phyloP scores from a whole-genome alignment of 805 yeast genomes.

The Wickerhamomyces strasburgensis region DNA sequence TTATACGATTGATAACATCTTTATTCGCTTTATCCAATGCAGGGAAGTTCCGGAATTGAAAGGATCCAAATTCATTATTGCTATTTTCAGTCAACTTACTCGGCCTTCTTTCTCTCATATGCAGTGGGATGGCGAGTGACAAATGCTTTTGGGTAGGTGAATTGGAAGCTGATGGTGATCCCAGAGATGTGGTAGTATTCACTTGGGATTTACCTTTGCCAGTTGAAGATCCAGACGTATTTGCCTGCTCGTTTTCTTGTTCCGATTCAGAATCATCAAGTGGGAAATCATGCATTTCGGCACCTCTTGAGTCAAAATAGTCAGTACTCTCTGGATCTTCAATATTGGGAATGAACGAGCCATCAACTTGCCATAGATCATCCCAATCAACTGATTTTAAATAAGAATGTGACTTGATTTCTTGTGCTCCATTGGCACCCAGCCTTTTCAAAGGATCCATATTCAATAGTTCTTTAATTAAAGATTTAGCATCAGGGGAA shows the following conservation, averaged over 20 bases:
- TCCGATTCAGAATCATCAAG: slow-evolving; percentile 26
- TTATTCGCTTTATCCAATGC: slow-evolving; percentile 92
- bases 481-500: slow-evolving; percentile 65
- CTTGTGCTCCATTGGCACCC: slow-evolving; percentile 75
- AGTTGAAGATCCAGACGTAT: slow-evolving; percentile 4
- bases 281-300: slow-evolving; percentile 61
- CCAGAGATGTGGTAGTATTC: slow-evolving; percentile 19
- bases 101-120: slow-evolving; percentile 65
- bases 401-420: slow-evolving; percentile 75
- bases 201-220: slow-evolving; percentile 6
- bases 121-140: slow-evolving; percentile 48
- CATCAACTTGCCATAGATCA: slow-evolving; percentile 59
- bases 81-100: slow-evolving; percentile 62
- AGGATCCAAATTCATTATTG: slow-evolving; percentile 81
- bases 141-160: slow-evolving; percentile 34
- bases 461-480: slow-evolving; percentile 57
- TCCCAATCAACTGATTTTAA: slow-evolving; percentile 75
- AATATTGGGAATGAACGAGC: slow-evolving; percentile 76
- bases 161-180: slow-evolving; percentile 26
- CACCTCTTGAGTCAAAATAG: slow-evolving; percentile 90
- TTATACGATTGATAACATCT: slow-evolving; percentile 82
- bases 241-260: neutral
- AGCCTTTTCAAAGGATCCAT: slow-evolving; percentile 63
- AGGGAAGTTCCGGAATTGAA: slow-evolving; percentile 81
- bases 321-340: slow-evolving; percentile 85